Evolutionary conservation across 352 stramenopile species (phyloP).

Genomic region (Globisporangium splendens): DNA sequence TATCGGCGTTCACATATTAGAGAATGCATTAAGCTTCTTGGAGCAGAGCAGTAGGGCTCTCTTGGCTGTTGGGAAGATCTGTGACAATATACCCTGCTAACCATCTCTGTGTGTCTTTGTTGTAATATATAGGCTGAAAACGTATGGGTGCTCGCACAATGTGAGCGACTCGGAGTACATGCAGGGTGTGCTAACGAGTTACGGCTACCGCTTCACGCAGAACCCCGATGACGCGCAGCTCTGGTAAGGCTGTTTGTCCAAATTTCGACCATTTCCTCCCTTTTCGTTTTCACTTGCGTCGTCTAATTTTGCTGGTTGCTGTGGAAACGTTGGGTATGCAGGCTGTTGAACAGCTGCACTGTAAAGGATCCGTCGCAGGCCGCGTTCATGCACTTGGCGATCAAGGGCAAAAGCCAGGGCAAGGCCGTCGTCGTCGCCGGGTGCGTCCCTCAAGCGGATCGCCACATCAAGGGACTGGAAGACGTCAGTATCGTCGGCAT

Average conservation of each 20-base stretch:
- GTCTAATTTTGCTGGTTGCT: background rate
- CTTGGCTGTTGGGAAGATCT: too few relatives aligned
- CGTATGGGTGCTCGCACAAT: slow-evolving; percentile 93
- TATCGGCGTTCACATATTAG: too few relatives aligned
- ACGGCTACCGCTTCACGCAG: slow-evolving; percentile 87
- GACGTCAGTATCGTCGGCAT: slow-evolving; percentile 88
- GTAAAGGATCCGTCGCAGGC: slow-evolving; percentile 92
- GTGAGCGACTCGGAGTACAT: slow-evolving; percentile 94
- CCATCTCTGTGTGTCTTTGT: slow-evolving; percentile 2
- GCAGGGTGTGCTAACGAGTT: slow-evolving; percentile 85
- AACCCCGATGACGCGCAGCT: slow-evolving; percentile 74
- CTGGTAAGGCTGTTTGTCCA: slow-evolving; percentile 35
- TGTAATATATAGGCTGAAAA: slow-evolving; percentile 59
- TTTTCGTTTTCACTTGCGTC: background rate
- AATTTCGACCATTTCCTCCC: background rate
- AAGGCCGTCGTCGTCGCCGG: slow-evolving; percentile 90
- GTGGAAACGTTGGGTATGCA: slow-evolving; percentile 3
- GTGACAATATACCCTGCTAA: too few relatives aligned
- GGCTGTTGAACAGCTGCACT: slow-evolving; percentile 91
- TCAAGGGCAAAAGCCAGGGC: slow-evolving; percentile 68
- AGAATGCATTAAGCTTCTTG: too few relatives aligned
- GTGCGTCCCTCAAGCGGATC: slow-evolving; percentile 89
- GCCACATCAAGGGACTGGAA: slow-evolving; percentile 77
- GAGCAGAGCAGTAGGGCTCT: too few relatives aligned
- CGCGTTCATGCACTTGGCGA: slow-evolving; percentile 87